Evolutionary conservation across 108 stramenopile genomes (phyloP).

Genomic region (Cyclotella baltica): DNA sequence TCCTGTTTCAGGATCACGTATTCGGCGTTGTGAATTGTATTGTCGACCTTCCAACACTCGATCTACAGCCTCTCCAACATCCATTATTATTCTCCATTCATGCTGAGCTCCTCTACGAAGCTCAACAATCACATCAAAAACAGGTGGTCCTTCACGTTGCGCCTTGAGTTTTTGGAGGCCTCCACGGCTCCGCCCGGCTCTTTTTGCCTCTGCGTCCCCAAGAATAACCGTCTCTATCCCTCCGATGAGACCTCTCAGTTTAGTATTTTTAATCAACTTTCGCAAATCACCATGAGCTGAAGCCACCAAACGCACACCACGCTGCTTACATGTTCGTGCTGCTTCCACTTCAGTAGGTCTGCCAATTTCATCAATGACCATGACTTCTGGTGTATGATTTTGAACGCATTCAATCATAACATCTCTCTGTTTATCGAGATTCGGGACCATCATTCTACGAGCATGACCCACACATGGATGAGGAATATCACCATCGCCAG

Average conservation of each 20-base stretch:
- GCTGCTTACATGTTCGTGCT: conserved; percentile 55
- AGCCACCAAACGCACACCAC: conserved; percentile 73
- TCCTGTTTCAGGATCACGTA: no score
- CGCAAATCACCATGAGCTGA: conserved; percentile 74
- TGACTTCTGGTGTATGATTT: conserved; percentile 70
- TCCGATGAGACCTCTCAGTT: conserved; percentile 61
- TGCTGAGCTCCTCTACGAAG: not conserved
- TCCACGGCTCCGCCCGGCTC: not conserved
- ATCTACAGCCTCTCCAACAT: not conserved
- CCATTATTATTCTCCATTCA: not conserved
- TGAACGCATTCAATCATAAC: conserved; percentile 81
- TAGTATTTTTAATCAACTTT: conserved; percentile 54
- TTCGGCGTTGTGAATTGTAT: no score
- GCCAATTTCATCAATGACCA: conserved; percentile 79
- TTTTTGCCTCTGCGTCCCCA: conserved; percentile 55
- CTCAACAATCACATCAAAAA: conserved; percentile 2
- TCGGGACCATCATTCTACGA: conserved; percentile 69
- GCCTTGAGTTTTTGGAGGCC: not conserved
- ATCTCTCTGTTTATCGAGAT: conserved; percentile 45
- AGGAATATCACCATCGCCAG: conserved; percentile 63
- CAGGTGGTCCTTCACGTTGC: not conserved
- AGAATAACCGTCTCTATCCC: conserved; percentile 57
- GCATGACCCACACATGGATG: conserved; percentile 65
- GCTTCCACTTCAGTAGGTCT: conserved; percentile 62
- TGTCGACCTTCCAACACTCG: no score